phyloP scores from a whole-genome alignment of 352 stramenopile genomes.

The Pythium scleroteichum region DNA sequence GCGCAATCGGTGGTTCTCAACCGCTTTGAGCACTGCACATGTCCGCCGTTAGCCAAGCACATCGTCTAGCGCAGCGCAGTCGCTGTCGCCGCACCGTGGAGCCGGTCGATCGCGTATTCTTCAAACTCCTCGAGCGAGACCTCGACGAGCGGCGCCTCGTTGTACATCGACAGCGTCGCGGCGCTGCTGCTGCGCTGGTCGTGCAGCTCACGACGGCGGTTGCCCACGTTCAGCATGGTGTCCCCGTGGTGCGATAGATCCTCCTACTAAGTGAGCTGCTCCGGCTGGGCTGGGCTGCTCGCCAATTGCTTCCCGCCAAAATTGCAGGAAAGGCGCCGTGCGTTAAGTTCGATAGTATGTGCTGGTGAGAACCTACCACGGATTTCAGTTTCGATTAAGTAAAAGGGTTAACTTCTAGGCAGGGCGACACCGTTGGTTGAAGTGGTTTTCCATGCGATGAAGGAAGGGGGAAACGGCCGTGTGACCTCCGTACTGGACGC shows the following conservation, averaged over 20 bases:
- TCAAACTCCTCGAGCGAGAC: slow-evolving; percentile 99
- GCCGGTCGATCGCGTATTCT: slow-evolving; percentile 95
- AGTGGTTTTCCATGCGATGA: slow-evolving; percentile 21
- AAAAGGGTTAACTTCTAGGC: not conserved
- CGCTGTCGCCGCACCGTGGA: slow-evolving; percentile 71
- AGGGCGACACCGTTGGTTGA: slow-evolving; percentile 24
- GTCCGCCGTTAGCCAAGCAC: not conserved
- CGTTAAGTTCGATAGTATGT: slow-evolving; percentile 32
- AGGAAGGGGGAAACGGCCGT: too few species aligned
- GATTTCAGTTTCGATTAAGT: too few species aligned
- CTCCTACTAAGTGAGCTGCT: not conserved
- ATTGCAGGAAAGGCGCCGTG: not conserved
- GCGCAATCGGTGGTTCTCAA: slow-evolving; percentile 86
- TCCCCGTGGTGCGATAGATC: too few species aligned
- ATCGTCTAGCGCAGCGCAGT: too few species aligned
- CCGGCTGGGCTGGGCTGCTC: too few species aligned
- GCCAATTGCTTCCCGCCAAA: slow-evolving; percentile 38
- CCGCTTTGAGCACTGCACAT: slow-evolving; percentile 68
- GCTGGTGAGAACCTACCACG: too few species aligned
- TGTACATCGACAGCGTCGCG: slow-evolving; percentile 93
- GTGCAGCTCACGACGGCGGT: slow-evolving; percentile 58
- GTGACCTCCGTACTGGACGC: too few species aligned
- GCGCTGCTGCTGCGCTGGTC: slow-evolving; percentile 39
- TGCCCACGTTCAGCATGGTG: slow-evolving; percentile 84
- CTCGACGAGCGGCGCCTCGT: slow-evolving; percentile 91